These are phyloP conservation scores for Solanum hybrid DNA, from an alignment of 305 asterid species.

Conservation along the genomic window DNA sequence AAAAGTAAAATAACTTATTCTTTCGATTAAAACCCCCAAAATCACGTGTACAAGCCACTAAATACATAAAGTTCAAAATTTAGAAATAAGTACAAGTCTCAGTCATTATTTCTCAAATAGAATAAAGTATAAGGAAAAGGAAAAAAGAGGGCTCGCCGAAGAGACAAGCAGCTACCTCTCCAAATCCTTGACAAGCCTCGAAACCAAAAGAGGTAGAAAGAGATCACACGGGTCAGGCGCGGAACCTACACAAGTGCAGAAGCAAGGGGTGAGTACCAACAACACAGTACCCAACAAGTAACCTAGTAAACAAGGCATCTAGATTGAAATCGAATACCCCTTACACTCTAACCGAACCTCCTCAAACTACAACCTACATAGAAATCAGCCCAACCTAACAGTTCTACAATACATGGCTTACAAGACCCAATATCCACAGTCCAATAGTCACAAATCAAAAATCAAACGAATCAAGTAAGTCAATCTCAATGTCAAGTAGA, in stretches of 20 bases:
- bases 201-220: no score
- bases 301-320: background rate
- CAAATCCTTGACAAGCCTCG: background rate
- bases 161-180: background rate
- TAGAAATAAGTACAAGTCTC: background rate
- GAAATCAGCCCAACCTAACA: background rate
- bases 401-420: no score
- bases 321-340: background rate
- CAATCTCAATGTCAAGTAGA: no score
- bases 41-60: background rate
- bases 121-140: no score
- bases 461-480: background rate
- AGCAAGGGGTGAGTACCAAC: background rate
- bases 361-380: background rate
- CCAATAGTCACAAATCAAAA: background rate
- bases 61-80: no score
- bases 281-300: fast-evolving
- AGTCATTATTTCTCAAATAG: background rate
- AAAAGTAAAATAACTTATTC: no score
- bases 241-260: background rate
- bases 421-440: background rate
- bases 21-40: background rate
- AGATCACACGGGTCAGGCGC: background rate
- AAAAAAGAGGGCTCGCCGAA: background rate
- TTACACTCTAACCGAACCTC: background rate